Evolutionary conservation across 345 rosid genomes (phyloP), one percentile per base, ranked within the genome.

Genomic region (Fremontodendron californicum): DNA sequence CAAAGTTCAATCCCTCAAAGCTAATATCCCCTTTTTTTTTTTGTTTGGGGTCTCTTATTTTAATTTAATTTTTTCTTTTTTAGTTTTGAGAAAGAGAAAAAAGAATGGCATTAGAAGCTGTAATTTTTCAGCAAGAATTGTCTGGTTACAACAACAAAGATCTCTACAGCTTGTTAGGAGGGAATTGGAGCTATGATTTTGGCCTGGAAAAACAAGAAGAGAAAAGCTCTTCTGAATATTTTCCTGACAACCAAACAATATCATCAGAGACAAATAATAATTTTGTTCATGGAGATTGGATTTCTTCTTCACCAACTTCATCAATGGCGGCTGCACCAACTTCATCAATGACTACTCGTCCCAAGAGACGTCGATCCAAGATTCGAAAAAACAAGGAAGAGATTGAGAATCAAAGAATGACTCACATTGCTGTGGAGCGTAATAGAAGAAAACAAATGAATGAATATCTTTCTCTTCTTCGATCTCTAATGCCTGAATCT

Each of bases 391-490:
- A 92, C 86, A 88, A 85, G 76, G 94, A 90, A 78, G 98, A 95
- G n/a, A 88, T 89, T 40, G 91, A 87, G 88, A 89, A 86, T 61
- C 98, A 95, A 79, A 92, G 99, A 84, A 93, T 90, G 94, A 89
- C 94, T 73, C 99, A 95, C 93, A 95, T 95, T 93, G 93, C 98
- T 5, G 98, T 95, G 2, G 98, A 95, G 85, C 90, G 99, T 21
- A 95, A 95, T 72, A 78, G 99, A 40, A 86, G 99, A 75, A 95
- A 90, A 86, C 94, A 90, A 73, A 95, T 93, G 99, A 95, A 95
- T 77, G 94, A 91, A 71, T 88, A 95, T 25, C 94, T 95, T 82
- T 81, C 97, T 8, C 73, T 82, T 60, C 93, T 95, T 6, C 89
- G 93, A 18, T 89, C 97, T 63, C 74, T 95, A 64, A 95, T 95